A percentile compares a stretch with the other conserved stretches of the same genome.
phyloP scores from a whole-genome alignment of 2,329 filamentous ascomycete genomes.

The Fusarium oxysporum region DNA sequence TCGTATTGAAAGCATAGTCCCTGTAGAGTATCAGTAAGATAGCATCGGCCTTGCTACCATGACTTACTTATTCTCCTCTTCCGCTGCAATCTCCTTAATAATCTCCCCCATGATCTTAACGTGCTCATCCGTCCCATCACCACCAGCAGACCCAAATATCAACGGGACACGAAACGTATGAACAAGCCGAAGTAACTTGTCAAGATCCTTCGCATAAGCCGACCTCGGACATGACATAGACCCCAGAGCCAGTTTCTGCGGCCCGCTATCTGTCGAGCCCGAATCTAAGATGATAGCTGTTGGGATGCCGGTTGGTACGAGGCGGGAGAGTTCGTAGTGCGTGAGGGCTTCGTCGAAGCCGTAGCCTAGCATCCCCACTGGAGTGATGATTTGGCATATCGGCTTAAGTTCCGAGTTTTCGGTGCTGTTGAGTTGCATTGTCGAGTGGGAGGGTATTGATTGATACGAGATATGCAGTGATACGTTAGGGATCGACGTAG shows the following conservation, averaged over 20 bases:
- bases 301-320: slow-evolving; percentile 46
- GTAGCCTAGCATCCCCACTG: slow-evolving; percentile 63
- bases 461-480: background rate
- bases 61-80: slow-evolving; percentile 16
- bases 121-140: slow-evolving; percentile 60
- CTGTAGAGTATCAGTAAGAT: background rate
- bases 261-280: slow-evolving; percentile 52
- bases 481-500: background rate
- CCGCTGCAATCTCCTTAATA: slow-evolving; percentile 41
- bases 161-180: slow-evolving; percentile 52
- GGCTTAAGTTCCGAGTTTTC: background rate
- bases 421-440: background rate
- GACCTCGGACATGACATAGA: slow-evolving; percentile 54
- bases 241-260: slow-evolving; percentile 56
- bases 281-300: slow-evolving; percentile 52
- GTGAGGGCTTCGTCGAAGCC: slow-evolving; percentile 55
- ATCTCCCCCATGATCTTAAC: slow-evolving; percentile 55
- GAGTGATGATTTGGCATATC: slow-evolving; percentile 54
- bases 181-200: slow-evolving; percentile 52
- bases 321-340: slow-evolving; percentile 35
- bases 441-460: background rate
- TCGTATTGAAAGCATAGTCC: slow-evolving; percentile 46
- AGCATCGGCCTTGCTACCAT: fast-evolving
- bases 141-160: slow-evolving; percentile 59
- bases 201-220: slow-evolving; percentile 57